phyloP scores from a whole-genome alignment of 768 basidiomycete species.

The Tubosaeta sp. region DNA sequence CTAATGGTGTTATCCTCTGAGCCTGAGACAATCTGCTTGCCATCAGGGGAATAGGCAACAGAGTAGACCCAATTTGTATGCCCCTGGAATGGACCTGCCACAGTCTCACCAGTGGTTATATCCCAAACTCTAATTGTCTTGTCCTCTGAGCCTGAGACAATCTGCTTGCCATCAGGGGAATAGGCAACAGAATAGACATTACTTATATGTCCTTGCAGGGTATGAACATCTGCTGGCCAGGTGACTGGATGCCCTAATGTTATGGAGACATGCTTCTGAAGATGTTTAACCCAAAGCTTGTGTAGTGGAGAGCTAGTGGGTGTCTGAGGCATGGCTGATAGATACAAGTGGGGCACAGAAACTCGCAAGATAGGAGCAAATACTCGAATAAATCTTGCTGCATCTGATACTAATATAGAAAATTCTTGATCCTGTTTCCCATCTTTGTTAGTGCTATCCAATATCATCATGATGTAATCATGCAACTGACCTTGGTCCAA shows the following conservation, averaged over 20 bases:
- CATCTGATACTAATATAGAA: background rate
- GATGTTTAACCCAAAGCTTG: no score
- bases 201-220: background rate
- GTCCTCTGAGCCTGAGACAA: no score
- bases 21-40: background rate
- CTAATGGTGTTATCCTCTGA: no score
- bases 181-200: background rate
- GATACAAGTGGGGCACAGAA: background rate
- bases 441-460: background rate
- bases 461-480: background rate
- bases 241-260: background rate
- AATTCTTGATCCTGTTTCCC: background rate
- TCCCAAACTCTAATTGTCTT: no score
- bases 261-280: no score
- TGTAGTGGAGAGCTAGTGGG: no score
- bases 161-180: no score
- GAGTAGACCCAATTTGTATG: background rate
- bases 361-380: background rate
- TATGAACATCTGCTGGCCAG: constrained; percentile 1
- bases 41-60: background rate
- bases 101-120: no score
- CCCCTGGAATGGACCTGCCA: background rate
- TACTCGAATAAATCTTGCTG: background rate
- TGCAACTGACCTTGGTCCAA: constrained; percentile 4
- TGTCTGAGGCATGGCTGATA: no score